Conservation (phyloP, 495 filamentous ascomycete species). For the Letharia columbiana region DNA sequence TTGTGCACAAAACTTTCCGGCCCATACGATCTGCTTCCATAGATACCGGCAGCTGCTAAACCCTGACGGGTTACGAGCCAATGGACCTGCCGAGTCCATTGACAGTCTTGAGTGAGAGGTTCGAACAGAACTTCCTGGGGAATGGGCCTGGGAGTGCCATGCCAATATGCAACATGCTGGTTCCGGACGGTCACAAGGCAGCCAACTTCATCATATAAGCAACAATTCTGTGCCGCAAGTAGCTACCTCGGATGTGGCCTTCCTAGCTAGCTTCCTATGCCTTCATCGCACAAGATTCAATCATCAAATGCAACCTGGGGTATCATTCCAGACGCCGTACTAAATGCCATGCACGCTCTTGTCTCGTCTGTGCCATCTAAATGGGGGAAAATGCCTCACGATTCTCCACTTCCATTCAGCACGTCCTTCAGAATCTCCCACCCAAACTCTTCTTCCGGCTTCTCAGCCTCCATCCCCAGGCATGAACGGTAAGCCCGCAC, state of each 20-base stretch:
- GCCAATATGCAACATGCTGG: background rate
- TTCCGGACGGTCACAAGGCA: background rate
- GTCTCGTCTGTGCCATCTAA: background rate
- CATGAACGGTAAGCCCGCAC: slow-evolving; percentile 46
- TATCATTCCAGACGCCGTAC: slow-evolving; percentile 25
- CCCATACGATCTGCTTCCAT: background rate
- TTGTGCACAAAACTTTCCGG: background rate
- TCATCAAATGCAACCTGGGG: slow-evolving; percentile 14
- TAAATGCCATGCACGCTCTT: slow-evolving; percentile 10
- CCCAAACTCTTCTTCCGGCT: slow-evolving; percentile 44
- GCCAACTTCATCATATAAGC: background rate
- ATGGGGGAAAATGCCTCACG: background rate
- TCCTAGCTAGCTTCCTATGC: background rate
- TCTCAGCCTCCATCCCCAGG: slow-evolving; percentile 46
- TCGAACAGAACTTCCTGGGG: background rate
- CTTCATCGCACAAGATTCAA: background rate
- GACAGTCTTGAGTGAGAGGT: background rate
- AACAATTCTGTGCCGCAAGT: background rate
- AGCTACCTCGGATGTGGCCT: background rate
- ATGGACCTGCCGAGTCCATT: background rate
- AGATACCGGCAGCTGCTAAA: background rate
- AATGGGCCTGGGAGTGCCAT: background rate
- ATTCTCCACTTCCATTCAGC: slow-evolving; percentile 23
- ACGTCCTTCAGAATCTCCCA: slow-evolving; percentile 45
- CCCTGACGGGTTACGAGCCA: background rate